Evolutionary conservation across 805 yeast genomes (phyloP).

Genomic region (Geotrichum ghanense): DNA sequence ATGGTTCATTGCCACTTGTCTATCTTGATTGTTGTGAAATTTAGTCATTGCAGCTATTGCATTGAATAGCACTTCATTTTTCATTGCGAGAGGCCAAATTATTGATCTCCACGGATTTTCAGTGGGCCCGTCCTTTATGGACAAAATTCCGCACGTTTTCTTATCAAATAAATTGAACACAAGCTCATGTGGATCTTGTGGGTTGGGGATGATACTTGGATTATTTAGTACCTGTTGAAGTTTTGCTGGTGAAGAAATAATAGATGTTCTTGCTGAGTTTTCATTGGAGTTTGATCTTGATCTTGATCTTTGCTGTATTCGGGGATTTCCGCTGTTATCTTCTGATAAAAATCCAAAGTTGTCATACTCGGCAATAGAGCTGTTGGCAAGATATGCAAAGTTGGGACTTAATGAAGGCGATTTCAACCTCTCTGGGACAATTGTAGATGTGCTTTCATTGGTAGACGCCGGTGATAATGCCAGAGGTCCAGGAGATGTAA

Average conservation of each 20-base stretch:
- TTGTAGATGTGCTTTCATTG: background rate
- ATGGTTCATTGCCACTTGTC: constrained; percentile 40
- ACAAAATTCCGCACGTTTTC: constrained; percentile 43
- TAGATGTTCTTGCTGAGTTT: no score
- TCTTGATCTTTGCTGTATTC: background rate
- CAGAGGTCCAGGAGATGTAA: no score
- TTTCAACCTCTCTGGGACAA: background rate
- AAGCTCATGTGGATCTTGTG: constrained; percentile 9
- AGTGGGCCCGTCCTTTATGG: constrained; percentile 50
- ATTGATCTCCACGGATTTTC: constrained; percentile 63
- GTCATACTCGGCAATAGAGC: background rate
- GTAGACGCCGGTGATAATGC: background rate
- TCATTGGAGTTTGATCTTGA: background rate
- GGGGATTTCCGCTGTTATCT: background rate
- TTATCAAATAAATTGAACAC: constrained; percentile 31
- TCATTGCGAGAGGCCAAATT: constrained; percentile 44
- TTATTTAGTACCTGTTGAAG: no score
- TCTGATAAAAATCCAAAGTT: background rate
- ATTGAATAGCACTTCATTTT: constrained; percentile 46
- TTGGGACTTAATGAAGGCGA: background rate
- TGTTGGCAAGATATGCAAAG: background rate
- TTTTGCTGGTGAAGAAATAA: no score
- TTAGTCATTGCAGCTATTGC: constrained; percentile 58
- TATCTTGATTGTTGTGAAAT: constrained; percentile 42
- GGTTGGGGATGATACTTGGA: background rate